Evolutionary conservation across 495 filamentous ascomycete genomes (phyloP).

Genomic region (Corynascus novoguineensis): DNA sequence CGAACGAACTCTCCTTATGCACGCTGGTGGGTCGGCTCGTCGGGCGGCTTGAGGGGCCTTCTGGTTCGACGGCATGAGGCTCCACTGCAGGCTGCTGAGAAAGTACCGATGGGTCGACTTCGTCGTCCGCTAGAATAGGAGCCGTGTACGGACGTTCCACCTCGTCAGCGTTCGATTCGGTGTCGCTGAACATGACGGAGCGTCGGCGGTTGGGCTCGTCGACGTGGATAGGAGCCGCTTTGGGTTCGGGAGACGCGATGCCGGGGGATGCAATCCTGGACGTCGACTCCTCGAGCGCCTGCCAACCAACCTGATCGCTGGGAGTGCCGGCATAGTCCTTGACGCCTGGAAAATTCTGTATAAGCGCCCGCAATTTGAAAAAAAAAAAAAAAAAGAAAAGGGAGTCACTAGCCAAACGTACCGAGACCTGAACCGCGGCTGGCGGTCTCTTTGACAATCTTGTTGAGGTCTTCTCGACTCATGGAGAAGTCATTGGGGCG

Average conservation of each 20-base stretch:
- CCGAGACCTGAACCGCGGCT: slow-evolving; percentile 60
- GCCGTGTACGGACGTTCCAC: slow-evolving; percentile 50
- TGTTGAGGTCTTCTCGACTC: slow-evolving; percentile 88
- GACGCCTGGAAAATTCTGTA: slow-evolving; percentile 32
- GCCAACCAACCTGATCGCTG: slow-evolving; percentile 73
- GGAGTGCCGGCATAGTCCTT: slow-evolving; percentile 57
- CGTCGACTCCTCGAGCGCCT: slow-evolving; percentile 71
- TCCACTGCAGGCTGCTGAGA: slow-evolving; percentile 63
- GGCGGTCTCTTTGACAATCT: slow-evolving; percentile 71
- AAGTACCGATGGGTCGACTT: slow-evolving; percentile 58
- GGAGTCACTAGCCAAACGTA: slow-evolving; percentile 30
- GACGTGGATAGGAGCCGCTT: slow-evolving; percentile 55
- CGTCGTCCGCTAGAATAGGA: slow-evolving; percentile 91
- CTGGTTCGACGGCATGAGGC: slow-evolving; percentile 53
- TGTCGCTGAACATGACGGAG: slow-evolving; percentile 60
- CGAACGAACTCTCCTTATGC: slow-evolving; percentile 35
- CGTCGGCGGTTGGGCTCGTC: slow-evolving; percentile 59
- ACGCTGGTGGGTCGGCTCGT: slow-evolving; percentile 65
- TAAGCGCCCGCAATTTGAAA: not conserved
- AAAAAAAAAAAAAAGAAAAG: not conserved
- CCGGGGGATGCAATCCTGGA: slow-evolving; percentile 63
- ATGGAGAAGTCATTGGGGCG: slow-evolving; percentile 74
- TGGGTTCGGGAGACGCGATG: slow-evolving; percentile 35
- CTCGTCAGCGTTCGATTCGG: slow-evolving; percentile 28
- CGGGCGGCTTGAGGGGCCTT: slow-evolving; percentile 57